Base-by-base conservation (phyloP, 108 stramenopile genomes). In the Cyclotella sp. region DNA sequence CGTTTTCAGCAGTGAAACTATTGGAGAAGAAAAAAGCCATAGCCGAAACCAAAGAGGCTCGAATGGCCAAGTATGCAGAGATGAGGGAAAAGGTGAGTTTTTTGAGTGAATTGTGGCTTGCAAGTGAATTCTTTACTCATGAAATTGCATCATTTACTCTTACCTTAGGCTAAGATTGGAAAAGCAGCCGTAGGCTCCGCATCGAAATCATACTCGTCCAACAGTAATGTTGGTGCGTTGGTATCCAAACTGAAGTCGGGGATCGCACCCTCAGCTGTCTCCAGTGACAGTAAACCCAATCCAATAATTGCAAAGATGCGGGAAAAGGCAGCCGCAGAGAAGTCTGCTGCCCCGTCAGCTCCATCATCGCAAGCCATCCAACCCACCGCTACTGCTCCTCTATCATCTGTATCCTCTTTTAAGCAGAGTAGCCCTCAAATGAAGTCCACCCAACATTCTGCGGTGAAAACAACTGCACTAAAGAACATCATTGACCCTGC, bases 221-320 rank as follows among this genome's bases (percentile, higher is more conserved):
- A 70, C 29, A 63, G 46, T 73, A 52, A 54, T 44, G 34, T 75
- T 40, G 26, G 42, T 61, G n/a, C 24, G 22, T 12, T 24, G 22
- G 24, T 26, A 26, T 57, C 55, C 55, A 57, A 57, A 26, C 55
- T 62, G 14, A 51, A 72, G 47, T 67, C 73, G 66, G 81, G 63
- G 60, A 82, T 82, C 60, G 76, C 77, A 55, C 28, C 67, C 0
- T 42, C 76, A 55, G 59, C 82, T 44, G 59, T 82, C 1, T 75
- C 83, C 61, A 60, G 63, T 12, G 72, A 82, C 11, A 69, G 47
- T 47, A 85, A 65, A 51, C 46, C 46, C 28, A 58, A 55, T 26
- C 42, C 55, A 6, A 71, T 63, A 22, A 78, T 84, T 3, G 86
- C 89, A 0, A 81, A 90, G 77, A 90, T 93, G 89, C 84, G 90